A percentile compares a stretch with the other conserved stretches of the same genome.
These are phyloP conservation scores for Neckera pumila DNA, from an alignment of 225 moss, liverwort and hornwort species.

Conservation along the genomic window DNA sequence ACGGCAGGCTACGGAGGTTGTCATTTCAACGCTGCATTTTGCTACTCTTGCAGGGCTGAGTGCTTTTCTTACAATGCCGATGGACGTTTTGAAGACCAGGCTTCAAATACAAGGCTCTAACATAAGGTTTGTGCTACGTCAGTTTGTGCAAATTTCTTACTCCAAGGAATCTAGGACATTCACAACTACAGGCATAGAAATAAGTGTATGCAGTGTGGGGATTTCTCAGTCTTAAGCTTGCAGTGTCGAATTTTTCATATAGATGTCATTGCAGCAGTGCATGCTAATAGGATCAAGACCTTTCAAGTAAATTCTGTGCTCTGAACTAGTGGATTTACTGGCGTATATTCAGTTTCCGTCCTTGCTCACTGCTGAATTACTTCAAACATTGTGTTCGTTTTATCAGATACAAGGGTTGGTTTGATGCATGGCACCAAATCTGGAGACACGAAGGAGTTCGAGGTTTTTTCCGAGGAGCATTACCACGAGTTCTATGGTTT, in stretches of 20 bases:
- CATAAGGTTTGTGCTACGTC: conserved; percentile 35
- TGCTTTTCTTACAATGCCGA: conserved; percentile 90
- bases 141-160: neutral
- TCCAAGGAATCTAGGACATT: neutral
- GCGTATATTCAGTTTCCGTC: neutral
- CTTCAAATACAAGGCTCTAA: conserved; percentile 94
- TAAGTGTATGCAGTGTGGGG: neutral
- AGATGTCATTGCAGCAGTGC: neutral
- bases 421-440: conserved; percentile 80
- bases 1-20: neutral
- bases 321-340: neutral
- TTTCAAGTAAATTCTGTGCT: neutral
- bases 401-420: conserved; percentile 59
- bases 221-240: neutral
- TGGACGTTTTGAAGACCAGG: conserved; percentile 96
- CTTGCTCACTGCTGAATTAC: neutral
- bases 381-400: neutral
- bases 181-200: neutral
- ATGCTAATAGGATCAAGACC: neutral
- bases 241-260: neutral
- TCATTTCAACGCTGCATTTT: neutral
- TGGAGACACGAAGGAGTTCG: conserved; percentile 72
- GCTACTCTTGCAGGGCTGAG: conserved; percentile 53
- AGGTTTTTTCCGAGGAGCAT: conserved; percentile 80
- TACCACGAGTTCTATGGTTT: conserved; percentile 89